Conservation (phyloP, 257 asterid species). For the Echites panduratus region DNA sequence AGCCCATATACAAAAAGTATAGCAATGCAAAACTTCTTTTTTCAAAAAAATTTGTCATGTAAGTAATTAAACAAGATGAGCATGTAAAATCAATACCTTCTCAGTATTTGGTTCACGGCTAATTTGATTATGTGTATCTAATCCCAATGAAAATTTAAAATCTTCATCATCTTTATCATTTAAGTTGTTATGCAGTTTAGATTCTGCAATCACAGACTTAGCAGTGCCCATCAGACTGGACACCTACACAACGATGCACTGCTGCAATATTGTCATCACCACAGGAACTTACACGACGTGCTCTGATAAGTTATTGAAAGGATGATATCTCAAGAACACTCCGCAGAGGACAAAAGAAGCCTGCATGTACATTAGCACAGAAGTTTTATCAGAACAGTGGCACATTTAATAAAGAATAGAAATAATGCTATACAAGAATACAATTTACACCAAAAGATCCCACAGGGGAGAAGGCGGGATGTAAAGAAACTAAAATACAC, state of each 20-base stretch:
- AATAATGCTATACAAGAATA: neutral
- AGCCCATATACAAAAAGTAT: neutral
- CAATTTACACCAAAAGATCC: neutral
- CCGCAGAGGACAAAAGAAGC: constrained; percentile 44
- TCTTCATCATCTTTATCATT: constrained; percentile 17
- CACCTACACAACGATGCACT: constrained; percentile 34
- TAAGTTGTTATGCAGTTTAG: constrained; percentile 18
- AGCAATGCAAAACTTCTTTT: neutral
- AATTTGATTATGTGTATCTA: constrained; percentile 15
- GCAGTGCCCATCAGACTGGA: constrained; percentile 27
- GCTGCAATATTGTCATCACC: constrained; percentile 31
- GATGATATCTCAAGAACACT: constrained; percentile 23
- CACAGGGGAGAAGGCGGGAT: neutral
- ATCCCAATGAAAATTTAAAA: constrained; percentile 12
- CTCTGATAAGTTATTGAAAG: constrained; percentile 18
- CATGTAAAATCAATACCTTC: constrained; percentile 24
- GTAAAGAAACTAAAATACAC: neutral
- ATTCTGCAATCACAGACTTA: constrained; percentile 12
- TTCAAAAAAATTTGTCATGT: neutral
- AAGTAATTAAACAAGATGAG: neutral
- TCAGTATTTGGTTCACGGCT: constrained; percentile 9
- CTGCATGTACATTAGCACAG: constrained; percentile 30
- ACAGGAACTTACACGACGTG: constrained; percentile 25
- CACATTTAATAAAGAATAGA: neutral
- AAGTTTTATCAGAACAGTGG: neutral